Percentiles rank a stretch among this genome's conserved stretches.
Conservation (phyloP, 2,329 filamentous ascomycete species). For the Coniella lustricola region DNA sequence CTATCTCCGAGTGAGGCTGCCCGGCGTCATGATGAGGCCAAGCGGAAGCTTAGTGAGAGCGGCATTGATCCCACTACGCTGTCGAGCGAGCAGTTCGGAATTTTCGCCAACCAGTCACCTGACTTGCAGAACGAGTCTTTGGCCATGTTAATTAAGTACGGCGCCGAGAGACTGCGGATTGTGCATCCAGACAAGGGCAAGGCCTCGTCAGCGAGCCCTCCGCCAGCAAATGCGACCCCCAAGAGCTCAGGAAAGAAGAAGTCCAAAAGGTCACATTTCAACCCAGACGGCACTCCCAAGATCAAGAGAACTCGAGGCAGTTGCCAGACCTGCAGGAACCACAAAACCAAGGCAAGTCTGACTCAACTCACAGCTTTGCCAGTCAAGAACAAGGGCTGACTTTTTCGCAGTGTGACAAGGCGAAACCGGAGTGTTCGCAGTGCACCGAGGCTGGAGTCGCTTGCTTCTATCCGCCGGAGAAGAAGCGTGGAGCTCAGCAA, state of each 20-base stretch:
- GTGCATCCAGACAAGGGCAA: constrained; percentile 42
- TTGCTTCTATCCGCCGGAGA: constrained; percentile 15
- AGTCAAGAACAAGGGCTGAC: not conserved
- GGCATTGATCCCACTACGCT: constrained; percentile 46
- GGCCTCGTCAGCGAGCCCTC: constrained; percentile 18
- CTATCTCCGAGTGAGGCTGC: constrained; percentile 40
- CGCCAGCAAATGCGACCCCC: constrained; percentile 9
- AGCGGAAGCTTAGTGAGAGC: constrained; percentile 37
- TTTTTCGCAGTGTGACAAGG: constrained; percentile 24
- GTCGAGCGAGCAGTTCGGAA: constrained; percentile 49
- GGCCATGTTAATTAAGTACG: constrained; percentile 49
- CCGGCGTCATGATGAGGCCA: constrained; percentile 42
- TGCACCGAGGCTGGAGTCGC: constrained; percentile 18
- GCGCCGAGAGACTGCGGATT: constrained; percentile 49
- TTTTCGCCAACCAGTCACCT: constrained; percentile 53
- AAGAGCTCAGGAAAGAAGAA: constrained; percentile 23
- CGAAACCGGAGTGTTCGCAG: constrained; percentile 27
- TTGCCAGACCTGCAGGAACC: constrained; percentile 27
- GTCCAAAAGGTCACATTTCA: constrained; percentile 22
- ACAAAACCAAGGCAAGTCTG: constrained; percentile 22
- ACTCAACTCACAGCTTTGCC: not conserved
- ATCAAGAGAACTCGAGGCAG: constrained; percentile 26
- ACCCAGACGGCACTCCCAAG: constrained; percentile 21
- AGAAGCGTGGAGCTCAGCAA: constrained; percentile 5
- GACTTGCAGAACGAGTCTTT: constrained; percentile 48